phyloP scores from a whole-genome alignment of 352 stramenopile species.

The Phytophthora pseudosyringae region DNA sequence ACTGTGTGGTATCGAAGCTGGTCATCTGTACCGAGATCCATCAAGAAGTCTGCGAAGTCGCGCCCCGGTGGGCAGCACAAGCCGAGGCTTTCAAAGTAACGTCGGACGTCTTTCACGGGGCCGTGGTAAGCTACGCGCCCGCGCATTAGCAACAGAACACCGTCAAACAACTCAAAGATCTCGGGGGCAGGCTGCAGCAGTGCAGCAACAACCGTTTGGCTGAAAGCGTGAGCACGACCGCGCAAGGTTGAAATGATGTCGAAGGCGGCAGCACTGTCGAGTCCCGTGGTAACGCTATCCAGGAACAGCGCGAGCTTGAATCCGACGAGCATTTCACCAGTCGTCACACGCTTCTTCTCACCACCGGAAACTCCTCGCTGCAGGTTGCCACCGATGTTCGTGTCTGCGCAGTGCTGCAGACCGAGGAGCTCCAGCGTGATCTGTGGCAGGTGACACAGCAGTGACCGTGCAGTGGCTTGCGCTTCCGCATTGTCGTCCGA shows the following conservation, averaged over 20 bases:
- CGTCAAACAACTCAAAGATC: constrained; percentile 61
- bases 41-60: constrained; percentile 54
- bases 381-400: constrained; percentile 56
- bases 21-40: constrained; percentile 49
- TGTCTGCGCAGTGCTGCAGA: constrained; percentile 51
- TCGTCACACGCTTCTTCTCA: constrained; percentile 91
- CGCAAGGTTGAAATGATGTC: constrained; percentile 53
- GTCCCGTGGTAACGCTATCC: constrained; percentile 72
- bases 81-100: constrained; percentile 53
- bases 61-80: constrained; percentile 48
- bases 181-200: constrained; percentile 85
- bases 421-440: constrained; percentile 46
- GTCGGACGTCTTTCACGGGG: constrained; percentile 25
- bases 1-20: constrained; percentile 45
- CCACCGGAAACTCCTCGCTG: constrained; percentile 79
- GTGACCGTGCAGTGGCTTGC: constrained; percentile 27
- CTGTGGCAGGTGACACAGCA: constrained; percentile 39
- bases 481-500: constrained; percentile 35
- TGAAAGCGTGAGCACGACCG: constrained; percentile 41
- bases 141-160: constrained; percentile 60
- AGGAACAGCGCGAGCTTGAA: constrained; percentile 74
- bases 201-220: constrained; percentile 65
- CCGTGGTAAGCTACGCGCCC: constrained; percentile 86
- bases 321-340: constrained; percentile 85
- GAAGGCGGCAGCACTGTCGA: constrained; percentile 63